phyloP scores from a whole-genome alignment of 108 stramenopile species.

The Stephanodiscus minutulus region DNA sequence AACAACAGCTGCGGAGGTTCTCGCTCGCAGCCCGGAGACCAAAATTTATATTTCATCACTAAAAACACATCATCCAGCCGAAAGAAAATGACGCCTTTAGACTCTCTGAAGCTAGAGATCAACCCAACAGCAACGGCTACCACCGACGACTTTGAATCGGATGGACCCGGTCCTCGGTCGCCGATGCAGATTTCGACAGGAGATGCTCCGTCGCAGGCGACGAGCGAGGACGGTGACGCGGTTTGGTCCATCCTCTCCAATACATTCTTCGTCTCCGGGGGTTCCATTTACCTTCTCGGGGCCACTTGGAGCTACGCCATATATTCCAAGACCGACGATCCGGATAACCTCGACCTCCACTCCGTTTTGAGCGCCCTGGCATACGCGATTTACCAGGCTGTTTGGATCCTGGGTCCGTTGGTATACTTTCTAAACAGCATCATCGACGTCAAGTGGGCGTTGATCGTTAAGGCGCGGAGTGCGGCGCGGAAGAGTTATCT shows the following conservation, averaged over 20 bases:
- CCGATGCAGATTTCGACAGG: no score
- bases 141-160: no score
- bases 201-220: not conserved
- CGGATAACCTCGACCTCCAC: slow-evolving; percentile 10
- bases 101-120: no score
- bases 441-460: slow-evolving; percentile 41
- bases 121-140: no score
- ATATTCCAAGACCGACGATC: not conserved
- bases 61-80: no score
- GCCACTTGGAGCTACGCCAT: slow-evolving; percentile 34
- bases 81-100: no score
- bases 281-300: slow-evolving; percentile 31
- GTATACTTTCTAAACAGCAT: slow-evolving; percentile 35
- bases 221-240: slow-evolving; percentile 17
- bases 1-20: no score
- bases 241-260: slow-evolving; percentile 37
- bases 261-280: slow-evolving; percentile 34
- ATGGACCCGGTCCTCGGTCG: no score
- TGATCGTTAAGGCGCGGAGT: slow-evolving; percentile 14
- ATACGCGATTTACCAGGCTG: slow-evolving; percentile 17
- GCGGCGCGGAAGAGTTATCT: not conserved
- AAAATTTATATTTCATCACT: no score
- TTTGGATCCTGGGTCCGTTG: slow-evolving; percentile 44
- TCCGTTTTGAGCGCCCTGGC: not conserved
- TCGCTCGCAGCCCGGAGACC: no score